Evolutionary conservation across 805 yeast genomes (phyloP).

Genomic region (Lipomyces starkeyi): DNA sequence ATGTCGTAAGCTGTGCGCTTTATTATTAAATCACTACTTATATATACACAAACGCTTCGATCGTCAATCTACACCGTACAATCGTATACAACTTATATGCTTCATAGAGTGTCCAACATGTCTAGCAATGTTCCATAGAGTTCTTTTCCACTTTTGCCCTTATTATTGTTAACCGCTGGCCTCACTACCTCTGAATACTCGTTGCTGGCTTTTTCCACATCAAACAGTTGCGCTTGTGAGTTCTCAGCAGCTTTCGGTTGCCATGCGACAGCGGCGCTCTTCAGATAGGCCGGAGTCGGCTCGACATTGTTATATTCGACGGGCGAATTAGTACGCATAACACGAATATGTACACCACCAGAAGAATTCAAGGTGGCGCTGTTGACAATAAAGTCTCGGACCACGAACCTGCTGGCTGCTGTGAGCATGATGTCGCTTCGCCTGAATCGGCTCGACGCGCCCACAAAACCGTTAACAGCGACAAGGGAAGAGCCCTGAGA

Average conservation of each 20-base stretch:
- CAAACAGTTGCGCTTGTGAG: not conserved
- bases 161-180: not conserved
- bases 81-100: not conserved
- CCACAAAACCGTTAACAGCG: slow-evolving; percentile 18
- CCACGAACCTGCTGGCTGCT: slow-evolving; percentile 6
- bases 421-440: slow-evolving; percentile 14
- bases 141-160: slow-evolving; percentile 2
- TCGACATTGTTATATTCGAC: not conserved
- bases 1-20: not conserved
- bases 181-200: slow-evolving; percentile 1
- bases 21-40: not conserved
- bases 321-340: not conserved
- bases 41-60: not conserved
- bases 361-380: not conserved
- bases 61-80: not conserved
- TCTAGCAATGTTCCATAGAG: not conserved
- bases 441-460: slow-evolving; percentile 8
- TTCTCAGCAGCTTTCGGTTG: not conserved
- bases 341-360: slow-evolving; percentile 7
- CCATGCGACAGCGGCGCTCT: not conserved
- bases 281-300: not conserved
- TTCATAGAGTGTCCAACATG: not conserved
- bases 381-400: not conserved
- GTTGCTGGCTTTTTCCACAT: not conserved
- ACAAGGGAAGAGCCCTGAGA: slow-evolving; percentile 15